Evolutionary conservation across 805 yeast species (phyloP).

Genomic region (Isabelozyma pseudorhagii): DNA sequence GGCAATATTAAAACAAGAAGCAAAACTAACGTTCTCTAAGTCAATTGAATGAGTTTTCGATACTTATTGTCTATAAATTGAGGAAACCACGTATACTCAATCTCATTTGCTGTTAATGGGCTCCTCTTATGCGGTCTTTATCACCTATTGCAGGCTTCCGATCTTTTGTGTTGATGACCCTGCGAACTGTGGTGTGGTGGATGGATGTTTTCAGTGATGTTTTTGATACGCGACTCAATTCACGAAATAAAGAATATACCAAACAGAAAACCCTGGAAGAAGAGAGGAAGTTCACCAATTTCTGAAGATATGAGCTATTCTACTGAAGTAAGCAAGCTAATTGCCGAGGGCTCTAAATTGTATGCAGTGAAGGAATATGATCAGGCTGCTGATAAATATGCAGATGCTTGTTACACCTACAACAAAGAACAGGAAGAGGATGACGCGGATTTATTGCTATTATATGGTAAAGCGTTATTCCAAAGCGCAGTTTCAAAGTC

Average conservation of each 20-base stretch:
- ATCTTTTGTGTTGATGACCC: too few relatives aligned
- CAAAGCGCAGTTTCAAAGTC: slow-evolving; percentile 72
- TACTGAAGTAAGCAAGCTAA: slow-evolving; percentile 42
- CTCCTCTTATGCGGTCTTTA: neutral
- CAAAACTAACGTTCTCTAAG: neutral
- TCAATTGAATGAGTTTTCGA: neutral
- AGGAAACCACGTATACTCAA: neutral
- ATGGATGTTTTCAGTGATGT: too few relatives aligned
- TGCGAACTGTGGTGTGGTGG: too few relatives aligned
- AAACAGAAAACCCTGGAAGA: too few relatives aligned
- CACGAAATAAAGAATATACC: too few relatives aligned
- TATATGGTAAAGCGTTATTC: slow-evolving; percentile 80
- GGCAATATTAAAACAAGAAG: neutral
- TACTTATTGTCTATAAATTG: neutral
- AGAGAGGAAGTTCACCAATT: too few relatives aligned
- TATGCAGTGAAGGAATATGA: slow-evolving; percentile 67
- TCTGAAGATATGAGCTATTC: slow-evolving; percentile 25
- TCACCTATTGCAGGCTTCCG: neutral
- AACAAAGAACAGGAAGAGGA: slow-evolving; percentile 50
- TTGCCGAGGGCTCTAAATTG: slow-evolving; percentile 61
- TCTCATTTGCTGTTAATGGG: neutral
- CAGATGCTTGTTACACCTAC: slow-evolving; percentile 64
- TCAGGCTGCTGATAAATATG: slow-evolving; percentile 65
- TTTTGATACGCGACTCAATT: too few relatives aligned
- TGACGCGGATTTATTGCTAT: slow-evolving; percentile 70